Evolutionary conservation across 257 asterid species (phyloP), one percentile per base, ranked within the genome.

Genomic region (Penstemon newberryi): DNA sequence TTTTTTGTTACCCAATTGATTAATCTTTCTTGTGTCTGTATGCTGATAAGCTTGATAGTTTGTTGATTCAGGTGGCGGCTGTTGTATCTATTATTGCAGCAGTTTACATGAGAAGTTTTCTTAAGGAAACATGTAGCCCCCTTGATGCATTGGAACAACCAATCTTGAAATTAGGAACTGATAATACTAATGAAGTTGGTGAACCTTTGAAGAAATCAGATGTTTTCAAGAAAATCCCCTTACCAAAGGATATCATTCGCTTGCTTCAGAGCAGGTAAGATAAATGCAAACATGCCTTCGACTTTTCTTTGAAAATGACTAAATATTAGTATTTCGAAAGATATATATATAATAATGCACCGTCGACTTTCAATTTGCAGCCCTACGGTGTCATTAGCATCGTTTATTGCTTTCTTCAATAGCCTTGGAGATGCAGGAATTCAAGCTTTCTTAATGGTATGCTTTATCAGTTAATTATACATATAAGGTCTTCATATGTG

Each of bases 371-470:
- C 59, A 64, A 45, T 49, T 66, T 74, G 87, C 87, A 86, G 93
- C 69, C 5, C 18, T 4, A 81, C 84, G 6, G 74, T 85, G 57
- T 79, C 88, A 3, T 56, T 82, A n/a, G 89, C 83, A 6, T 76
- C 91, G 9, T 55, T 73, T 65, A 81, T 87, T 61, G 83, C 87
- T 8, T 85, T 87, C 79, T 87, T 87, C 80, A 79, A 78, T 61
- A 83, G 91, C 62, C 73, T 83, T 58, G 83, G 73, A 0, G 83
- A 77, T 33, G 81, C 76, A 5, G 87, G 83, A 57, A 43, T 66
- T 33, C 76, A 56, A 46, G 57, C 76, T 60, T 71, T 66, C 53
- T 11, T 77, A 60, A 3, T 74, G 83, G 87, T 83, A 43, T 36
- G 45, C 39, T 8, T 13, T 25, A 7, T 8, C 7, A 2, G 33